A percentile compares a stretch with the other conserved stretches of the same genome.
Evolutionary conservation across 176 grass and related monocot species (phyloP).

Genomic region (Rhynchospora pubera): DNA sequence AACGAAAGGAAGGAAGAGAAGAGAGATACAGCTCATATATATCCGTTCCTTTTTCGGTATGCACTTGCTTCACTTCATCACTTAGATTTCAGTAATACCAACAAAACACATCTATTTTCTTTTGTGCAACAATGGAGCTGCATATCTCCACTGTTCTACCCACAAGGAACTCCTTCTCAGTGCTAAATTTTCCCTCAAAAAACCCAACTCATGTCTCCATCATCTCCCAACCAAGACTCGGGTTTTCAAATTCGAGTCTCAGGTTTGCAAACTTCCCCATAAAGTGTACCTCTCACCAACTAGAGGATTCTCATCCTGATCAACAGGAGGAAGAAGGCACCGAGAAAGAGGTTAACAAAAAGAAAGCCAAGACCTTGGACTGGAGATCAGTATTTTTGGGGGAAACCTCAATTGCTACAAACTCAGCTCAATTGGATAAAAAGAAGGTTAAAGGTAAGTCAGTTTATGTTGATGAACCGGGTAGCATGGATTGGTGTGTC

Average conservation of each 20-base stretch:
- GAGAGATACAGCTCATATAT: background rate
- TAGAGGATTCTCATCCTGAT: background rate
- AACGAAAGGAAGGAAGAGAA: background rate
- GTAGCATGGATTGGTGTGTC: conserved; percentile 72
- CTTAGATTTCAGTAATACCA: background rate
- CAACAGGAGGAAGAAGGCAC: conserved; percentile 16
- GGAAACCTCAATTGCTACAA: background rate
- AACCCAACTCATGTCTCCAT: conserved; percentile 11
- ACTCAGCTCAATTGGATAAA: background rate
- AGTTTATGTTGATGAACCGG: conserved; percentile 26
- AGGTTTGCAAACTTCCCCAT: background rate
- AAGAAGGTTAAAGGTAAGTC: conserved; percentile 19
- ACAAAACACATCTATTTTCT: no score
- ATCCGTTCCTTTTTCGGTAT: background rate
- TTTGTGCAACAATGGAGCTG: conserved; percentile 14
- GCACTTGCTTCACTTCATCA: background rate
- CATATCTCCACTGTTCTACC: conserved; percentile 15
- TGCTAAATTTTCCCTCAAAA: conserved; percentile 22
- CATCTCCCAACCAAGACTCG: background rate
- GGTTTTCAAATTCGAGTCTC: conserved; percentile 6
- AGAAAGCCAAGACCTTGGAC: background rate
- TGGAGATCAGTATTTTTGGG: conserved; percentile 44
- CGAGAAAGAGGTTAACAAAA: background rate
- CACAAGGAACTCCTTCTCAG: conserved; percentile 15
- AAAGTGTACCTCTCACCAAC: conserved; percentile 20